phyloP scores from a whole-genome alignment of 2,329 filamentous ascomycete species.

The Colletotrichum melonis region DNA sequence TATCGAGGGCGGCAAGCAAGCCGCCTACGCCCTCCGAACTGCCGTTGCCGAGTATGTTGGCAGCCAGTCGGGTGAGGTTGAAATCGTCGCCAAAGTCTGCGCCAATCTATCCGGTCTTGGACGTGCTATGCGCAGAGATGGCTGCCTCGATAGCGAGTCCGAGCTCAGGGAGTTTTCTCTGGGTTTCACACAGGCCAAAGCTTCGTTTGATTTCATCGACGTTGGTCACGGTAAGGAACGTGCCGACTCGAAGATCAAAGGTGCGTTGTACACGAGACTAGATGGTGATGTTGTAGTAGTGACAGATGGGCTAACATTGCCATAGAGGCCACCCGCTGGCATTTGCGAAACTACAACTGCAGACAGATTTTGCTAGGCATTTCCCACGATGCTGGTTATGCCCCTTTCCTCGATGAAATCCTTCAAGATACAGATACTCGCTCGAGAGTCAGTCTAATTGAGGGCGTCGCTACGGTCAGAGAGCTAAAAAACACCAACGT shows the following conservation, averaged over 20 bases:
- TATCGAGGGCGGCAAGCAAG: constrained; percentile 64
- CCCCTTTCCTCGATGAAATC: constrained; percentile 68
- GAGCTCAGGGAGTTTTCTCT: constrained; percentile 66
- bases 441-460: constrained; percentile 63
- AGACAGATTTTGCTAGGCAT: constrained; percentile 71
- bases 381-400: constrained; percentile 71
- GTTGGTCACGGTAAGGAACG: constrained; percentile 69
- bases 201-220: constrained; percentile 73
- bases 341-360: constrained; percentile 71
- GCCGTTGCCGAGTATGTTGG: constrained; percentile 60
- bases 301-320: constrained; percentile 15
- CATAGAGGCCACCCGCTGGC: constrained; percentile 64
- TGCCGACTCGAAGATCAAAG: constrained; percentile 70
- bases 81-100: constrained; percentile 67
- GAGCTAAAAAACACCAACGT: constrained; percentile 61
- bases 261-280: constrained; percentile 46
- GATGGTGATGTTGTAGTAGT: background rate
- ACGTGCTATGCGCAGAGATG: constrained; percentile 61
- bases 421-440: constrained; percentile 55
- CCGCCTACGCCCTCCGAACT: constrained; percentile 60
- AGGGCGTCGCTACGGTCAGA: constrained; percentile 62
- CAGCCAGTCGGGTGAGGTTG: constrained; percentile 56
- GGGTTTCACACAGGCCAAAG: constrained; percentile 69
- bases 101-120: constrained; percentile 65
- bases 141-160: constrained; percentile 54